Evolutionary conservation across 495 filamentous ascomycete genomes (phyloP).

Genomic region (Tetracladium setigerum): DNA sequence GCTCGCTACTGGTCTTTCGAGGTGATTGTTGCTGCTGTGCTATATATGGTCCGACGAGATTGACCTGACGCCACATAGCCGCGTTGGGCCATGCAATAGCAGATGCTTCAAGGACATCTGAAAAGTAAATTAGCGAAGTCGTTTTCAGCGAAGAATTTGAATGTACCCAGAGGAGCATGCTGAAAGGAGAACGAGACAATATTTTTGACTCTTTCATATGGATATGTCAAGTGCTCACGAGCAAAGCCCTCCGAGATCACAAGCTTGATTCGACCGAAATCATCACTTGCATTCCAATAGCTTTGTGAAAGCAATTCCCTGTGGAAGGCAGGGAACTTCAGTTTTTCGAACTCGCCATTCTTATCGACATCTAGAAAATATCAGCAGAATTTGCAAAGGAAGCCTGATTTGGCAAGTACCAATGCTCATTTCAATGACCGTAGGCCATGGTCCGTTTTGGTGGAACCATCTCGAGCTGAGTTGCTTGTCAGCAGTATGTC

Average conservation of each 20-base stretch:
- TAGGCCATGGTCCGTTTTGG: constrained; percentile 48
- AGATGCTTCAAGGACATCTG: constrained; percentile 66
- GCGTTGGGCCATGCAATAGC: constrained; percentile 80
- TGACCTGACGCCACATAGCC: constrained; percentile 56
- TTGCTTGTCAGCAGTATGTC: background rate
- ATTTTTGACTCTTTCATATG: constrained; percentile 66
- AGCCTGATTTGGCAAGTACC: constrained; percentile 24
- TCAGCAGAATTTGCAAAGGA: constrained; percentile 4
- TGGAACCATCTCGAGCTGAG: constrained; percentile 14
- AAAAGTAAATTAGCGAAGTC: background rate
- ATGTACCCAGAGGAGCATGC: constrained; percentile 71
- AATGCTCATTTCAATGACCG: constrained; percentile 41
- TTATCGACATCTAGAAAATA: constrained; percentile 47
- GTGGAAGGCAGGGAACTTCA: constrained; percentile 71
- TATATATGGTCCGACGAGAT: constrained; percentile 27
- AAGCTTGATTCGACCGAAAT: constrained; percentile 68
- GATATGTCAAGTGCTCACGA: constrained; percentile 36
- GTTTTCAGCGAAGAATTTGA: background rate
- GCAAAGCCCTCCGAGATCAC: constrained; percentile 68
- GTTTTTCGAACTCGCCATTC: constrained; percentile 50
- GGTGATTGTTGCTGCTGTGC: constrained; percentile 28
- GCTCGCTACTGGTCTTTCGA: constrained; percentile 22
- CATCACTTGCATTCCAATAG: constrained; percentile 66
- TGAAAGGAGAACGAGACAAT: constrained; percentile 77
- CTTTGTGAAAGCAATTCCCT: constrained; percentile 60